phyloP scores from a whole-genome alignment of 2,329 filamentous ascomycete species.

The Drechslerella coelobrocha region DNA sequence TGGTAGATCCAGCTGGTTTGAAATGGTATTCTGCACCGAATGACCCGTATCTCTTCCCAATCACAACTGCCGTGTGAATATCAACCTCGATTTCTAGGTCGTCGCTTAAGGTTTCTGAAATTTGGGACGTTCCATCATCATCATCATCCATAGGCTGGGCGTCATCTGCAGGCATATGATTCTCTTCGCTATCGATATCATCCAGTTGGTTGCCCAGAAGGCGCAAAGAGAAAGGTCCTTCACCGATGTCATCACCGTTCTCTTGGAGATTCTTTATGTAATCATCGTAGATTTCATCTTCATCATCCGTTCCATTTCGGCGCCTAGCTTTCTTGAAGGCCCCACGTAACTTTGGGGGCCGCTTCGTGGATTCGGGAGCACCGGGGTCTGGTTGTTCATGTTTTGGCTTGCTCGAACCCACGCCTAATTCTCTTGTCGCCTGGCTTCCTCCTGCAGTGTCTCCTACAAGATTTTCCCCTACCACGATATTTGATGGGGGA shows the following conservation, averaged over 20 bases:
- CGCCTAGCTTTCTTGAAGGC: neutral
- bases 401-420: neutral
- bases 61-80: constrained; percentile 12
- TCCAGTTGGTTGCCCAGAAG: constrained; percentile 15
- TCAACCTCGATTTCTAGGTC: constrained; percentile 3
- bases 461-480: neutral
- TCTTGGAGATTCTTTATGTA: constrained; percentile 39
- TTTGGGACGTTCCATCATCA: neutral
- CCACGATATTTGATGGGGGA: neutral
- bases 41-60: constrained; percentile 14
- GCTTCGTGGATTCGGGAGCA: neutral
- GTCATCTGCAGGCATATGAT: neutral
- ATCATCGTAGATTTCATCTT: constrained; percentile 24
- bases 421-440: too few species aligned
- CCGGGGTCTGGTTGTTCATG: neutral
- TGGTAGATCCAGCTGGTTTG: constrained; percentile 31
- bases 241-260: constrained; percentile 12
- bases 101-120: neutral
- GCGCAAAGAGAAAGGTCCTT: constrained; percentile 13
- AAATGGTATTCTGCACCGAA: constrained; percentile 29
- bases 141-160: neutral
- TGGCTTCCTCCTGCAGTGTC: too few species aligned
- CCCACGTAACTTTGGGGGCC: neutral
- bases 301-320: constrained; percentile 1
- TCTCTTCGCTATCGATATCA: constrained; percentile 2